Conservation (phyloP, 192 early-diverging fungal genomes). For the Coemansia umbellata region DNA sequence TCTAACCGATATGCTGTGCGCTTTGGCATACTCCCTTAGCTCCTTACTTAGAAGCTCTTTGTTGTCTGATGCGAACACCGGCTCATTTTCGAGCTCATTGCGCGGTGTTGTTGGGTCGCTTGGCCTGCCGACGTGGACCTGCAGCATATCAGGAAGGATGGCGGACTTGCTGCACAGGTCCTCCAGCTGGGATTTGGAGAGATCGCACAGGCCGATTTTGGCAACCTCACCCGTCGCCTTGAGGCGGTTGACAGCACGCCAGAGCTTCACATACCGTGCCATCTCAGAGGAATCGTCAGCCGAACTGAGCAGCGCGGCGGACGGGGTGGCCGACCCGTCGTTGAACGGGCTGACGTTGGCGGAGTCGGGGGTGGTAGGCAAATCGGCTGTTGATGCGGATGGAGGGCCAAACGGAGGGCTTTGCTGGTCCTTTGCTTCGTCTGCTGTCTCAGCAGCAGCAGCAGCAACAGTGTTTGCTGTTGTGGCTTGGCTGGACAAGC, state of each 20-base stretch:
- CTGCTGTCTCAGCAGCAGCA: background rate
- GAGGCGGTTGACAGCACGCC: conserved; percentile 23
- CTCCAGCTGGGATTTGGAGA: conserved; percentile 27
- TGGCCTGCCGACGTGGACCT: conserved; percentile 22
- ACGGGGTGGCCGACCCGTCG: background rate
- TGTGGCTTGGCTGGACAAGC: background rate
- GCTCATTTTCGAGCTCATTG: background rate
- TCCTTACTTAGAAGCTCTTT: conserved; percentile 2
- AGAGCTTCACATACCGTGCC: conserved; percentile 38
- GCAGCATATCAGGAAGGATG: conserved; percentile 35
- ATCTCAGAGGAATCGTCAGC: conserved; percentile 13
- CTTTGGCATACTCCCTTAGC: conserved; percentile 18
- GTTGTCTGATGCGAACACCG: background rate
- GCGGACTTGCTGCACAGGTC: conserved; percentile 20
- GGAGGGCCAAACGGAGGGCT: background rate
- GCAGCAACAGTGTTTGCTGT: background rate
- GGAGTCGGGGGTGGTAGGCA: background rate
- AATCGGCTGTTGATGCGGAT: background rate
- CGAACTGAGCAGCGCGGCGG: background rate
- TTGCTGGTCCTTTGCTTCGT: background rate
- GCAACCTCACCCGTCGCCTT: conserved; percentile 15
- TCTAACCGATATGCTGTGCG: conserved; percentile 21
- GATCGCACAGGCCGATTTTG: conserved; percentile 42
- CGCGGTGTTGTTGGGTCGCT: background rate
- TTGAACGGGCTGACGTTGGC: background rate